These are phyloP conservation scores for Cladosporium austrohemisphaericum DNA, from an alignment of 2,329 filamentous ascomycete species.

Conservation along the genomic window DNA sequence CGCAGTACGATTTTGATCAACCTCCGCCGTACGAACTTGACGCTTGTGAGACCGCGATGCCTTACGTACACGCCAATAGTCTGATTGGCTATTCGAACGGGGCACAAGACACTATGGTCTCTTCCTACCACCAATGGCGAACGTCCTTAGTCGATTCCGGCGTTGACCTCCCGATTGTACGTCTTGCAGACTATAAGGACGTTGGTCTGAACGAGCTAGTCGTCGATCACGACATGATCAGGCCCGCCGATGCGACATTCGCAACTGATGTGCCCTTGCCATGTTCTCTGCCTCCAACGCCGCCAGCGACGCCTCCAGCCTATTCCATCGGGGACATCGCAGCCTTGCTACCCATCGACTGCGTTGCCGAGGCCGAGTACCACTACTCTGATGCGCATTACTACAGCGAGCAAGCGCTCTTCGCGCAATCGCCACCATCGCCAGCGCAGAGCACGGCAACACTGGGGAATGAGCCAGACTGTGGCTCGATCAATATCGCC, in stretches of 20 bases:
- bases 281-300: not conserved
- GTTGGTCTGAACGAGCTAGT: constrained; percentile 23
- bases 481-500: constrained; percentile 24
- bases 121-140: constrained; percentile 15
- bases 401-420: constrained; percentile 27
- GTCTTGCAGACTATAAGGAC: constrained; percentile 10
- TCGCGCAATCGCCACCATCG: constrained; percentile 17
- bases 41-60: constrained; percentile 17
- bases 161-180: constrained; percentile 19
- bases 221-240: constrained; percentile 17
- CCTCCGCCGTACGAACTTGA: constrained; percentile 23
- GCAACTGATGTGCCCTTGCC: not conserved
- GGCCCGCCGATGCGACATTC: not conserved
- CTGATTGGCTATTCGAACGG: constrained; percentile 26
- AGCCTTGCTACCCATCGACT: constrained; percentile 10
- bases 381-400: constrained; percentile 24
- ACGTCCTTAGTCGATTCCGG: constrained; percentile 18
- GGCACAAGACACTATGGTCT: constrained; percentile 2
- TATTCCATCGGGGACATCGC: not conserved
- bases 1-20: not conserved
- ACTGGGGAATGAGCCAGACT: not conserved
- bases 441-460: constrained; percentile 10
- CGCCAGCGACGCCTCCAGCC: not conserved
- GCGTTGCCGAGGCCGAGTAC: constrained; percentile 12
- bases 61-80: constrained; percentile 30